A percentile compares a stretch with the other conserved stretches of the same genome.
These are phyloP conservation scores for Aureobasidium sp. DNA, from an alignment of 2,329 filamentous ascomycete genomes.

Conservation along the genomic window DNA sequence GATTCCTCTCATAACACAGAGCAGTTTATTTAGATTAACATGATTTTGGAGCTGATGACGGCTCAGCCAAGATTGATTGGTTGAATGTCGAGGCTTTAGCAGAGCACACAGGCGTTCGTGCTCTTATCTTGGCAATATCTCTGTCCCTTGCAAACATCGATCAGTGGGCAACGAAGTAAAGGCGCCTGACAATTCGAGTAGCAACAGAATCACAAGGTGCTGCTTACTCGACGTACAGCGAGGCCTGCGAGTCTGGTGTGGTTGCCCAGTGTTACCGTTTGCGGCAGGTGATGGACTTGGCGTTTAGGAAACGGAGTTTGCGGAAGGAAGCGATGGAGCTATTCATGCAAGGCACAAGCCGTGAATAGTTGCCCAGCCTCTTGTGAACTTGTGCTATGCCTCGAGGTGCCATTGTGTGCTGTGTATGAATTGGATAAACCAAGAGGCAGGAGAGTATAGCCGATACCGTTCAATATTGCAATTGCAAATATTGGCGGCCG, in stretches of 20 bases:
- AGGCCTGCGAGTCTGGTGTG: neutral
- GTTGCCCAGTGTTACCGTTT: constrained; percentile 7
- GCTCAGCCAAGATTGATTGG: neutral
- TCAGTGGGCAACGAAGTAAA: neutral
- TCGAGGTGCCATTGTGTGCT: neutral
- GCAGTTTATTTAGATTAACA: neutral
- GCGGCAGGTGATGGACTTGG: neutral
- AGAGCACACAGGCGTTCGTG: neutral
- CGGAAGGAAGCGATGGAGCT: neutral
- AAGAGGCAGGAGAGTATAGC: neutral
- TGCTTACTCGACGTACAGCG: too few species aligned
- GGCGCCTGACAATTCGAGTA: neutral
- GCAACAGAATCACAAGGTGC: neutral
- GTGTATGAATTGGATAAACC: neutral
- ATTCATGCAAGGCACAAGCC: constrained; percentile 2
- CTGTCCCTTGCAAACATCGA: neutral
- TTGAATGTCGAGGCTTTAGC: neutral
- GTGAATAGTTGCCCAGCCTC: neutral
- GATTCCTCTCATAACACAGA: neutral
- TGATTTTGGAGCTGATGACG: neutral
- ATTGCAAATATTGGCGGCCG: neutral
- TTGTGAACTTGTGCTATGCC: neutral
- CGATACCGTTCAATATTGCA: constrained; percentile 2
- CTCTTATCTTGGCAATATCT: neutral
- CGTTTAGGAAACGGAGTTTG: neutral